A percentile compares a stretch with the other conserved stretches of the same genome.
Conservation (phyloP, 768 basidiomycete genomes). For the Lentinula lateritia region DNA sequence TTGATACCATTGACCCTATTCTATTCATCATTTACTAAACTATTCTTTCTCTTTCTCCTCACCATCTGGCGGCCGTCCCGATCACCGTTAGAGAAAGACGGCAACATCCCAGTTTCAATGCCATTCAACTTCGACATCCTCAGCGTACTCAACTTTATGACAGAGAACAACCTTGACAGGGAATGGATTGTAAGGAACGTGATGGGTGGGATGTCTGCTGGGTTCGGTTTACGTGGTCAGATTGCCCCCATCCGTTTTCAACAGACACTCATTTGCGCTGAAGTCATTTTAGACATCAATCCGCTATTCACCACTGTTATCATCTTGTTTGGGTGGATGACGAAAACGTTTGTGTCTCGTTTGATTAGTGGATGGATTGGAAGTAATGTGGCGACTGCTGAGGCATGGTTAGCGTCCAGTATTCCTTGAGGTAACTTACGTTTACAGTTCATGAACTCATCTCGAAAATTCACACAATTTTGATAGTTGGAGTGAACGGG, state of each 20-base stretch:
- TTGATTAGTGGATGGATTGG: conserved; percentile 68
- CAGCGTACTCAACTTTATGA: conserved; percentile 48
- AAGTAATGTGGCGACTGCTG: conserved; percentile 46
- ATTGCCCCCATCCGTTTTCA: background rate
- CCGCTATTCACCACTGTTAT: conserved; percentile 72
- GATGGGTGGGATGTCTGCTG: conserved; percentile 81
- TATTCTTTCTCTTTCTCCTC: conserved; percentile 76
- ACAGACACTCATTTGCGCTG: background rate
- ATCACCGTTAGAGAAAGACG: conserved; percentile 15
- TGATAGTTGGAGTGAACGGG: background rate
- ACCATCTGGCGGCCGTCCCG: conserved; percentile 69
- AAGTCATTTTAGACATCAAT: conserved; percentile 71
- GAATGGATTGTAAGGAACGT: conserved; percentile 84
- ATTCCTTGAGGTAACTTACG: conserved; percentile 53
- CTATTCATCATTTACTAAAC: conserved; percentile 80
- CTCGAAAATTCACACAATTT: background rate
- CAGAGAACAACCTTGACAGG: conserved; percentile 71
- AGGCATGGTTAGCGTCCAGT: conserved; percentile 78
- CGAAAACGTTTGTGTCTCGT: conserved; percentile 59
- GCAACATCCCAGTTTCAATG: conserved; percentile 13
- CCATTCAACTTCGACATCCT: conserved; percentile 18
- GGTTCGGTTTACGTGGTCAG: conserved; percentile 77
- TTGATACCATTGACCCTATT: conserved; percentile 74
- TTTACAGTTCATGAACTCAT: background rate
- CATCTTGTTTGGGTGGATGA: conserved; percentile 67